Evolutionary conservation across 108 stramenopile species (phyloP).

Genomic region (Skeletonema grethae): DNA sequence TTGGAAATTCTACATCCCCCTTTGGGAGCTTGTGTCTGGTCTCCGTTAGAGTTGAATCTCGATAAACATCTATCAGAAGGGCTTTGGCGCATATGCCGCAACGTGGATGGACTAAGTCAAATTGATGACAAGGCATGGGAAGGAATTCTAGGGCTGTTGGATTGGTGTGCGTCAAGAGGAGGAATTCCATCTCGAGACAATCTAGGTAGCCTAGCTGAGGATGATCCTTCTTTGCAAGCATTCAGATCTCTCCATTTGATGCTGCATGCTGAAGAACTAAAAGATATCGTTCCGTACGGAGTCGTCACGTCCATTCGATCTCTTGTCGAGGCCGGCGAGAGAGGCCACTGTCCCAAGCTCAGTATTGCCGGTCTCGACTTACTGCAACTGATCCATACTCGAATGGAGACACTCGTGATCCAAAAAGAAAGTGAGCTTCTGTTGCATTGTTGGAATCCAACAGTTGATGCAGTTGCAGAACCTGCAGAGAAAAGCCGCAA

Average conservation of each 20-base stretch:
- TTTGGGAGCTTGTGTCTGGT: conserved; percentile 33
- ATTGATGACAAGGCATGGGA: conserved; percentile 71
- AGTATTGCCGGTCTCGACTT: conserved; percentile 83
- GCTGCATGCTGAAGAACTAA: conserved; percentile 68
- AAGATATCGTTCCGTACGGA: conserved; percentile 54
- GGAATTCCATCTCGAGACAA: conserved; percentile 38
- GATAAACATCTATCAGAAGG: conserved; percentile 81
- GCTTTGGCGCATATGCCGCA: conserved; percentile 73
- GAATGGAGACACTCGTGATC: conserved; percentile 34
- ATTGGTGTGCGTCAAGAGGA: conserved; percentile 74
- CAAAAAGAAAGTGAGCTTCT: conserved; percentile 32
- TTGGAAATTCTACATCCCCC: conserved; percentile 55
- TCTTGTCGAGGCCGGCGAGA: conserved; percentile 67
- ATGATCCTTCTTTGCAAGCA: conserved; percentile 79
- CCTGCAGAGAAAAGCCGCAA: conserved; percentile 64
- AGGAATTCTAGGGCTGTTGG: conserved; percentile 61
- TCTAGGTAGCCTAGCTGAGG: conserved; percentile 59
- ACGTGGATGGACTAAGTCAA: conserved; percentile 62
- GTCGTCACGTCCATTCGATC: conserved; percentile 54
- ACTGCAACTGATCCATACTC: conserved; percentile 58
- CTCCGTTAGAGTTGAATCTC: conserved; percentile 50
- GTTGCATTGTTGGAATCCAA: conserved; percentile 59
- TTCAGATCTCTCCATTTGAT: conserved; percentile 81
- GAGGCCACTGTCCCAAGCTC: conserved; percentile 69
- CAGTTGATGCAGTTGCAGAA: conserved; percentile 67